Conservation (phyloP, 352 stramenopile genomes). For the Elongisporangium undulatum region DNA sequence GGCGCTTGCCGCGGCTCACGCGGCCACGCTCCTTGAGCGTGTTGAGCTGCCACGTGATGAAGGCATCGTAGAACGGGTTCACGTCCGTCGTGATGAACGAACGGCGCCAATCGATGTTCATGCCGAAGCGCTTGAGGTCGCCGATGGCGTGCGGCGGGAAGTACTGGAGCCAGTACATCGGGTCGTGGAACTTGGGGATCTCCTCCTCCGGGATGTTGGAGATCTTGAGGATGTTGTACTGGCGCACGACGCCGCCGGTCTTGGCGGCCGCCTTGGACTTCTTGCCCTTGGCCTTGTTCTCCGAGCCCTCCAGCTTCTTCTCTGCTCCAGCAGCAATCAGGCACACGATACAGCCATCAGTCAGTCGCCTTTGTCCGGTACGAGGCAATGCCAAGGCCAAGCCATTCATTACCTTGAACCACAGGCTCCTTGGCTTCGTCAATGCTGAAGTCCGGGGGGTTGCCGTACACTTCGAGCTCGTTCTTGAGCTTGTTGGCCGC, state of each 20-base stretch:
- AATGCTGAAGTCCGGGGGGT: conserved; percentile 91
- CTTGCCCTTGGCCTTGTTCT: conserved; percentile 92
- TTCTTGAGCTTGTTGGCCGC: conserved; percentile 99
- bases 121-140: conserved; percentile 98
- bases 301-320: conserved; percentile 73
- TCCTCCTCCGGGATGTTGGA: conserved; percentile 88
- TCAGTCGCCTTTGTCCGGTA: too few species aligned
- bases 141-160: conserved; percentile 96
- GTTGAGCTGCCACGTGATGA: conserved; percentile 99
- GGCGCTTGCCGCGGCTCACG: conserved; percentile 94
- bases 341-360: conserved; percentile 2
- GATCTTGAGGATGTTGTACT: conserved; percentile 99
- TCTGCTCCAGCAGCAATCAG: conserved; percentile 21
- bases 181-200: conserved; percentile 97
- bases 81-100: conserved; percentile 99
- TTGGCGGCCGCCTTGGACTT: conserved; percentile 99
- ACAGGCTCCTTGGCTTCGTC: conserved; percentile 27
- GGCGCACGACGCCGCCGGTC: conserved; percentile 94
- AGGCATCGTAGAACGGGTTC: conserved; percentile 99
- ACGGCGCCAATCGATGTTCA: conserved; percentile 97
- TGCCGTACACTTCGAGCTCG: conserved; percentile 94
- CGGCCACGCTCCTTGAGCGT: conserved; percentile 90
- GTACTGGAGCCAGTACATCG: conserved; percentile 98
- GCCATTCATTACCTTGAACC: conserved; percentile 14
- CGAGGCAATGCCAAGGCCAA: too few species aligned